Base-by-base conservation (phyloP, 2,329 filamentous ascomycete species). In the Apiospora malaysiana region DNA sequence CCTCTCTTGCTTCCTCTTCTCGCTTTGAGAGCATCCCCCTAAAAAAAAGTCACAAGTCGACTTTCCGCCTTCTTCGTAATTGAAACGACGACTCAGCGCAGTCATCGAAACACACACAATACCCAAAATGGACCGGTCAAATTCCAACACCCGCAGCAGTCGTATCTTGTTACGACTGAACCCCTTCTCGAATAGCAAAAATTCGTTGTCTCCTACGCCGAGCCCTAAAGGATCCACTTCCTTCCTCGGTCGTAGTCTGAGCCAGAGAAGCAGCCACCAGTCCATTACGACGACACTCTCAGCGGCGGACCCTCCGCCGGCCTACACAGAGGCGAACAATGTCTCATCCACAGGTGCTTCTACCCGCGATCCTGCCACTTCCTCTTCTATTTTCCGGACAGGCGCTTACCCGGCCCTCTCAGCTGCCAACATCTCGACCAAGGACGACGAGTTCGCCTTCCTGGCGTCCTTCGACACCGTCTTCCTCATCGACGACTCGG, bases 401-500 rank as follows among this genome's bases (percentile, higher is more conserved):
- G 66, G 43, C 23, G 66, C 66, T 70, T 65, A 70, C 65, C 69
- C 46, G 27, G 43, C n/a, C 47, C 27, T 27, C 16, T 66, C 69
- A 51, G 65, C 46, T 40, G 56, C 56, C 3, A 63, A 40, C 9
- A 40, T 63, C 8, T 63, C 56, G n/a, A 65, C 45, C 4, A 73
- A 76, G 25, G 75, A 79, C 63, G 43, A 43, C 40, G 74, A 75
- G 2, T 77, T 77, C 78, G 87, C 90, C 2, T 97, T 97, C 79
- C 89, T 98, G 6, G 80, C 83, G 56, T 86, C 86, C 21, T 98
- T 97, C 79, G 94, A 98, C 82, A 98, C 94, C 43, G 83, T 95
- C 70, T 95, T 98, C 79, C 83, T 98, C 1, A 94, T 98, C 78
- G 95, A 98, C 79, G 95, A 98, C 83, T 94, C 92, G n/a, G 89